Percentiles rank a stretch among this genome's conserved stretches.
Evolutionary conservation across 1,284 basidiomycete species (phyloP).

Genomic region (Ganoderma leucocontextum): DNA sequence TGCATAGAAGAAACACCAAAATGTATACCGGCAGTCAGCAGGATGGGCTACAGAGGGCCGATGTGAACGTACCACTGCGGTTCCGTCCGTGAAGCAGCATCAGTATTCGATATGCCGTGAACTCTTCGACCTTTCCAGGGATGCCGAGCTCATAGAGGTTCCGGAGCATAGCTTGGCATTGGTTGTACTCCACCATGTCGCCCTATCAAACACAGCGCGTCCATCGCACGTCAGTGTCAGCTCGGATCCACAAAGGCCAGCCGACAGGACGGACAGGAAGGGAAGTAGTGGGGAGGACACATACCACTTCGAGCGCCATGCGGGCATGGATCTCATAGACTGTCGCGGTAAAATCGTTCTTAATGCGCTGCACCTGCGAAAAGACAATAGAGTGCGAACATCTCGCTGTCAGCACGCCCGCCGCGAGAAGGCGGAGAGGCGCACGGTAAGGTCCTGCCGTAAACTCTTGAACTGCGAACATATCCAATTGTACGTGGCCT

Average conservation of each 20-base stretch:
- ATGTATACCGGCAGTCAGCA: slow-evolving; percentile 6
- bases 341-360: slow-evolving; percentile 97
- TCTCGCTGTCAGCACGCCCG: slow-evolving; percentile 29
- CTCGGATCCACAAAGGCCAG: slow-evolving; percentile 15
- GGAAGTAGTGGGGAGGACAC: slow-evolving; percentile 40
- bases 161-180: slow-evolving; percentile 93
- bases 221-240: slow-evolving; percentile 11
- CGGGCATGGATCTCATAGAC: slow-evolving; percentile 99
- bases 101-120: slow-evolving; percentile 96
- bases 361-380: slow-evolving; percentile 95
- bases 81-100: slow-evolving; percentile 96
- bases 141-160: slow-evolving; percentile 94
- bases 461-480: slow-evolving; percentile 99
- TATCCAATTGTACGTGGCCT: slow-evolving; percentile 90
- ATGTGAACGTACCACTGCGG: slow-evolving; percentile 76
- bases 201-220: slow-evolving; percentile 57
- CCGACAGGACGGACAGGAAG: slow-evolving; percentile 25
- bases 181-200: slow-evolving; percentile 99
- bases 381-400: slow-evolving; percentile 33
- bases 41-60: slow-evolving; percentile 1
- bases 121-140: slow-evolving; percentile 91
- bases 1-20: slow-evolving; percentile 41
- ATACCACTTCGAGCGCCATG: slow-evolving; percentile 92
- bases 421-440: slow-evolving; percentile 43
- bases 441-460: slow-evolving; percentile 95